Evolutionary conservation across 2,329 filamentous ascomycete species (phyloP).

Genomic region (Trichoderma lentiforme): DNA sequence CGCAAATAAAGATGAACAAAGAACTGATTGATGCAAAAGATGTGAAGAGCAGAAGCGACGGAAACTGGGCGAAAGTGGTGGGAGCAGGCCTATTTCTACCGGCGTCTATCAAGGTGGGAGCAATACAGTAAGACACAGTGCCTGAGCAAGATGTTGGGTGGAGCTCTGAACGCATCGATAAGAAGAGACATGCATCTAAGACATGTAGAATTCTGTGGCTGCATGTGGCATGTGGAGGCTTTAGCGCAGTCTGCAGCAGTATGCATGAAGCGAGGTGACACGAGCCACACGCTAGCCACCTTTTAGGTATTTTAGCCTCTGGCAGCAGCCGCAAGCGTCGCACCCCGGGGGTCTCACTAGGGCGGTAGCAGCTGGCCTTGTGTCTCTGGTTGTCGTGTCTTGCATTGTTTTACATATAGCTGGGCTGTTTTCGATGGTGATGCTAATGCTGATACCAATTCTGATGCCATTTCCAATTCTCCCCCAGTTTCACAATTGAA

Average conservation of each 20-base stretch:
- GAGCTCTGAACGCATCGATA: conserved; percentile 10
- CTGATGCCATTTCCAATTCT: background rate
- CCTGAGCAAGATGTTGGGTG: background rate
- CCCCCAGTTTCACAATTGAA: background rate
- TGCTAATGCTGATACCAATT: background rate
- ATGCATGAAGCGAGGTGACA: background rate
- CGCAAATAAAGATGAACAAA: background rate
- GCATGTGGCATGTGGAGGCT: conserved; percentile 7
- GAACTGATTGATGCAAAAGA: background rate
- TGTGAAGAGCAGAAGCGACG: background rate
- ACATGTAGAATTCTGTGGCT: background rate
- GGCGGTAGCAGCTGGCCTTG: background rate
- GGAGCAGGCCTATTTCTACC: conserved; percentile 22
- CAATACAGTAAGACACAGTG: conserved; percentile 16
- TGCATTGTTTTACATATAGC: background rate
- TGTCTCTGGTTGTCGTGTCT: background rate
- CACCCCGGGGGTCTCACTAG: conserved; percentile 1
- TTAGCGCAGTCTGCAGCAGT: background rate
- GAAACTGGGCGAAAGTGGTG: conserved; percentile 10
- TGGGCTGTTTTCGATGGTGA: background rate
- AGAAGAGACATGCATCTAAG: conserved; percentile 17
- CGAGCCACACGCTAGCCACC: background rate
- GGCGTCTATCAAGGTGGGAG: conserved; percentile 8
- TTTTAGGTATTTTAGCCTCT: background rate
- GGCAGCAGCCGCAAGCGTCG: conserved; percentile 11